A percentile compares a stretch with the other conserved stretches of the same genome.
Conservation (phyloP, 495 filamentous ascomycete genomes). For the Ramalina intermedia region DNA sequence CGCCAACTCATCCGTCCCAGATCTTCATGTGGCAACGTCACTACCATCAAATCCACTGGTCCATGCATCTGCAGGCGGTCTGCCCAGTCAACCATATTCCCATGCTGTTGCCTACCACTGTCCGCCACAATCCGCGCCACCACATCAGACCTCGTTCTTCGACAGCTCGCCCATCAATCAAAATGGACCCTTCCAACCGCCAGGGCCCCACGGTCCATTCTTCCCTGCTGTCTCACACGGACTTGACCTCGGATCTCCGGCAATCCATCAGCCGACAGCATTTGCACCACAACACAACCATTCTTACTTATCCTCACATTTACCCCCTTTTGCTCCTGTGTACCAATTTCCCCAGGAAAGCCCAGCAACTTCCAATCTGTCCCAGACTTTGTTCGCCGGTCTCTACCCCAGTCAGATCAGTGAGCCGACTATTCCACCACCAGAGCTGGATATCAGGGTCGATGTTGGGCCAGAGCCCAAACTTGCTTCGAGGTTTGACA, state of each 20-base stretch:
- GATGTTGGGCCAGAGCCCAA: slow-evolving; percentile 1
- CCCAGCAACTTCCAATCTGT: neutral
- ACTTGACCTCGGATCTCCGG: neutral
- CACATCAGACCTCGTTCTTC: slow-evolving; percentile 15
- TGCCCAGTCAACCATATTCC: neutral
- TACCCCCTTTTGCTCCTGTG: slow-evolving; percentile 1
- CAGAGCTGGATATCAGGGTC: slow-evolving; percentile 3
- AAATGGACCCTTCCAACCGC: slow-evolving; percentile 4
- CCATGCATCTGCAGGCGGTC: neutral
- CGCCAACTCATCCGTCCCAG: slow-evolving; percentile 2
- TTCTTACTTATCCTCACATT: neutral
- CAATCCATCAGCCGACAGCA: neutral
- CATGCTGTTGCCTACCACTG: slow-evolving; percentile 6
- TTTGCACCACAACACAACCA: neutral
- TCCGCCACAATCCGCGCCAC: slow-evolving; percentile 16
- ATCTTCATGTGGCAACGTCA: neutral
- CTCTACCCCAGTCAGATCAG: neutral
- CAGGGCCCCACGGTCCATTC: slow-evolving; percentile 5
- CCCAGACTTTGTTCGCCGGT: neutral
- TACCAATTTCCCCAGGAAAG: neutral
- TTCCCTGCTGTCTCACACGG: neutral
- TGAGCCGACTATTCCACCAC: neutral
- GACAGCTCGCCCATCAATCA: slow-evolving; percentile 7
- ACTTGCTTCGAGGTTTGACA: neutral
- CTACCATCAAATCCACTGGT: neutral